phyloP scores from a whole-genome alignment of 768 basidiomycete genomes.

The Mycena rosella region DNA sequence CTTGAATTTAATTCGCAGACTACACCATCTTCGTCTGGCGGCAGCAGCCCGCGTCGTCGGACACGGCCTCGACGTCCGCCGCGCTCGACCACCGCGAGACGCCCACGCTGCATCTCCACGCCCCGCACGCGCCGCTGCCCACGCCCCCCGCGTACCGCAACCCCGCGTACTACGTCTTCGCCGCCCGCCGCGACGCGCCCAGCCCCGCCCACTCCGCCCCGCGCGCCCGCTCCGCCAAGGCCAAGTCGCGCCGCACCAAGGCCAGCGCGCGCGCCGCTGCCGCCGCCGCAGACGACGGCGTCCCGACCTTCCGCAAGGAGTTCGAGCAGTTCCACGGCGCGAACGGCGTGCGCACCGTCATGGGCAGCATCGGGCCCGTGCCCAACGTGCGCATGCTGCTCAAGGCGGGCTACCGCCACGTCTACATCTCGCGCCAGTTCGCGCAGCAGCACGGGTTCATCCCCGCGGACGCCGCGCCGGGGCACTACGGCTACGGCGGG shows the following conservation, averaged over 20 bases:
- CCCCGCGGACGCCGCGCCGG: constrained; percentile 87
- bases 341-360: constrained; percentile 94
- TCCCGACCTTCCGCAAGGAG: constrained; percentile 76
- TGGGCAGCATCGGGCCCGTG: constrained; percentile 93
- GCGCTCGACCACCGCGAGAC: constrained; percentile 41
- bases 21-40: constrained; percentile 90
- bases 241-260: constrained; percentile 57
- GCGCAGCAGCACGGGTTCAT: constrained; percentile 91
- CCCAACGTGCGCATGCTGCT: constrained; percentile 93
- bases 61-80: constrained; percentile 41
- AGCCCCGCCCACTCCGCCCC: constrained; percentile 55
- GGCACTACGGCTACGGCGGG: constrained; percentile 94
- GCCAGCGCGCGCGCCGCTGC: constrained; percentile 47
- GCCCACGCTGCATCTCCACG: constrained; percentile 73
- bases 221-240: constrained; percentile 54
- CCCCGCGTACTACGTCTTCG: constrained; percentile 78
- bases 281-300: constrained; percentile 56
- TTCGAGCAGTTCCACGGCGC: constrained; percentile 90
- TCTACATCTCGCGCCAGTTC: constrained; percentile 96
- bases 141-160: constrained; percentile 75
- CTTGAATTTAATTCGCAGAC: no score
- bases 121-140: constrained; percentile 72
- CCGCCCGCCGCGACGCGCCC: constrained; percentile 41
- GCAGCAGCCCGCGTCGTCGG: constrained; percentile 56
- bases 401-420: constrained; percentile 91